A percentile compares a stretch with the other conserved stretches of the same genome.
phyloP scores from a whole-genome alignment of 2,329 filamentous ascomycete genomes.

The Neonectria ditissima region DNA sequence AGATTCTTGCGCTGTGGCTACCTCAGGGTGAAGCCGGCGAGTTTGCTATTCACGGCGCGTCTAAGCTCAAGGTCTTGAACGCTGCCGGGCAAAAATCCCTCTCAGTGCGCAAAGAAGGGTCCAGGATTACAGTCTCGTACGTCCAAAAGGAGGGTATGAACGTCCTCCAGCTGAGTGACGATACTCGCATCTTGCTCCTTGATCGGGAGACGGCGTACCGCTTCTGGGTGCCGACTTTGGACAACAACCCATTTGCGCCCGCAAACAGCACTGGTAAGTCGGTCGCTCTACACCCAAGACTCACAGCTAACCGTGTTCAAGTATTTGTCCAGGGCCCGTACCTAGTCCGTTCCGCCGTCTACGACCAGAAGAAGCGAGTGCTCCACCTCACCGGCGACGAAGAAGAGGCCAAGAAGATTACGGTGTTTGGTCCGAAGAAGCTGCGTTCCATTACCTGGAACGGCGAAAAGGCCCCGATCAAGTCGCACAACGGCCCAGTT shows the following conservation, averaged over 20 bases:
- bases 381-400: conserved; percentile 60
- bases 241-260: conserved; percentile 58
- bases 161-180: conserved; percentile 59
- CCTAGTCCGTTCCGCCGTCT: conserved; percentile 59
- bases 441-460: conserved; percentile 64
- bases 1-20: conserved; percentile 64
- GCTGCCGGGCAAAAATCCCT: conserved; percentile 54
- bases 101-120: conserved; percentile 53
- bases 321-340: conserved; percentile 65
- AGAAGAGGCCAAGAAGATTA: conserved; percentile 54
- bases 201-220: conserved; percentile 66
- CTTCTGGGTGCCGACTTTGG: conserved; percentile 67
- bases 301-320: conserved; percentile 32
- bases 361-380: conserved; percentile 49
- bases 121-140: conserved; percentile 58
- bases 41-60: conserved; percentile 58
- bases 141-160: conserved; percentile 62
- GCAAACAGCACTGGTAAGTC: conserved; percentile 58
- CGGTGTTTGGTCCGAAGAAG: conserved; percentile 60
- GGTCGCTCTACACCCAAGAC: accelerated
- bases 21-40: conserved; percentile 66
- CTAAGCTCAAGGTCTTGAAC: conserved; percentile 24
- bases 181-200: conserved; percentile 62
- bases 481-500: conserved; percentile 43
- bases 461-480: conserved; percentile 51